Evolutionary conservation across 2,329 filamentous ascomycete genomes (phyloP).

Genomic region (Penicillium fuscoglaucum): DNA sequence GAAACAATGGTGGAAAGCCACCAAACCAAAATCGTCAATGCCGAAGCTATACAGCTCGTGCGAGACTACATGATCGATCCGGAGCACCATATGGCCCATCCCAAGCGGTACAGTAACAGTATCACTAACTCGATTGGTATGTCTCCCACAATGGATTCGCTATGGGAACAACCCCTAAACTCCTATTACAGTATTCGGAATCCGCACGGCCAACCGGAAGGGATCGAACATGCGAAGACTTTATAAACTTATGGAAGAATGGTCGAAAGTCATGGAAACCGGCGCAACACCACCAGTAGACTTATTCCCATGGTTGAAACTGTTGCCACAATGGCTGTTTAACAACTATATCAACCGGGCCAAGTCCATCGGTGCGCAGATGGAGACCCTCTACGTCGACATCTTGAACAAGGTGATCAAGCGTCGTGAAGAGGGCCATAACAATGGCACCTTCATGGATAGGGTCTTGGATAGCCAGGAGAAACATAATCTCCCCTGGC

Average conservation of each 20-base stretch:
- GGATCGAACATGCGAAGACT: background rate
- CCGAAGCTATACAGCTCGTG: slow-evolving; percentile 52
- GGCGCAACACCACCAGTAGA: slow-evolving; percentile 10
- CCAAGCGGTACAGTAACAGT: slow-evolving; percentile 53
- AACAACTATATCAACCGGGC: background rate
- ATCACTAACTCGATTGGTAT: slow-evolving; percentile 38
- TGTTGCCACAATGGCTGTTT: background rate
- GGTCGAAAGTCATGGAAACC: slow-evolving; percentile 1
- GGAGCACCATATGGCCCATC: slow-evolving; percentile 48
- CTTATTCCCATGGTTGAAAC: background rate
- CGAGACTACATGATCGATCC: slow-evolving; percentile 46
- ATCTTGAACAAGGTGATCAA: background rate
- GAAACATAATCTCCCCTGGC: background rate
- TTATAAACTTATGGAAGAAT: slow-evolving; percentile 7
- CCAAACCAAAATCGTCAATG: slow-evolving; percentile 42
- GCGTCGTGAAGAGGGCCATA: background rate
- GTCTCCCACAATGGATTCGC: background rate
- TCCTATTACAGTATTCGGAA: background rate
- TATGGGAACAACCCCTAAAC: rapidly evolving
- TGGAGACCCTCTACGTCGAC: background rate
- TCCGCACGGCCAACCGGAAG: background rate
- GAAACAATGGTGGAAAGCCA: slow-evolving; percentile 31
- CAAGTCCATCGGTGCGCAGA: background rate
- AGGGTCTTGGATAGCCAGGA: background rate
- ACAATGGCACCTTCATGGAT: background rate